Evolutionary conservation across 768 basidiomycete genomes (phyloP).

Genomic region (Clitopilus passeckerianus): DNA sequence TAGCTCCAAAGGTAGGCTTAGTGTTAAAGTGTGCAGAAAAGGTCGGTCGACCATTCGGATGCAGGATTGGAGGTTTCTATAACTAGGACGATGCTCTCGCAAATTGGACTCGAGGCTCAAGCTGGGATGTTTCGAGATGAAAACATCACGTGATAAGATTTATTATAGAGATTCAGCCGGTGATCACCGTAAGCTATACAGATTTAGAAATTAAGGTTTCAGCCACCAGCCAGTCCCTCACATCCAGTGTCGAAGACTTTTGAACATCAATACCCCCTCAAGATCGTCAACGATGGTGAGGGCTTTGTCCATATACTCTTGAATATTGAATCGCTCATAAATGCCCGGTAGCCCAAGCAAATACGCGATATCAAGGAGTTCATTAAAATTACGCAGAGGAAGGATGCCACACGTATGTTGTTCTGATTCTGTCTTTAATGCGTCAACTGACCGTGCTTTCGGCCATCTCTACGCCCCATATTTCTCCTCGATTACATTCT

Average conservation of each 20-base stretch:
- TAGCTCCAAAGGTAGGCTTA: no score
- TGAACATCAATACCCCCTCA: conserved; percentile 22
- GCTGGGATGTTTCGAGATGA: background rate
- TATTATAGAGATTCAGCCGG: conserved; percentile 6
- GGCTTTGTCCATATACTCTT: conserved; percentile 3
- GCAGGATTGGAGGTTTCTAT: no score
- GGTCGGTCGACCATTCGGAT: no score
- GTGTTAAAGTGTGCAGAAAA: no score
- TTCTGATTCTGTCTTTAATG: background rate
- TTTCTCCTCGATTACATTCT: no score
- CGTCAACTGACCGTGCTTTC: background rate
- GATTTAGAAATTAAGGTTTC: conserved; percentile 25
- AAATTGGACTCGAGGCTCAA: no score
- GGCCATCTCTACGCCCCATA: background rate
- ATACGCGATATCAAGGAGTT: conserved; percentile 98
- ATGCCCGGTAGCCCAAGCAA: conserved; percentile 77
- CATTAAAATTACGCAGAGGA: conserved; percentile 94
- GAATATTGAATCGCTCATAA: conserved; percentile 4
- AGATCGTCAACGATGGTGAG: conserved; percentile 38
- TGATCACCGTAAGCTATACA: conserved; percentile 21
- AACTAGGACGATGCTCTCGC: no score
- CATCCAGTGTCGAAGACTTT: background rate
- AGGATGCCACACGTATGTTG: conserved; percentile 91
- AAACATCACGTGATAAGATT: conserved; percentile 1
- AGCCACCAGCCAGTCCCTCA: conserved; percentile 20